phyloP scores from a whole-genome alignment of 495 filamentous ascomycete species.

The Neurospora sp. region DNA sequence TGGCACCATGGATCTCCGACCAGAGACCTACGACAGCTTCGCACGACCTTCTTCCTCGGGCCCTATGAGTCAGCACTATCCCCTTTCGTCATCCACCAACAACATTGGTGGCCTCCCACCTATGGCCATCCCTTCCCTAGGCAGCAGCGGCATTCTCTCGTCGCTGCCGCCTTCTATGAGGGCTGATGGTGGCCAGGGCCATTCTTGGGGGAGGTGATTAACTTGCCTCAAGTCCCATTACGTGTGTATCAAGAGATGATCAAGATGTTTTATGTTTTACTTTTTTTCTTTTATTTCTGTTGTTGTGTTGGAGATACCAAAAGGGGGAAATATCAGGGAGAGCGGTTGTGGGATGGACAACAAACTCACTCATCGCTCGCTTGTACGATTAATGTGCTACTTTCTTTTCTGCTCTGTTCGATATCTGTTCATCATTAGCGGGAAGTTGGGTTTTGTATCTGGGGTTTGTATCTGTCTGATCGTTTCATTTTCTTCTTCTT shows the following conservation, averaged over 20 bases:
- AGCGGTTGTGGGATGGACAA: background rate
- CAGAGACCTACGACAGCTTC: constrained; percentile 28
- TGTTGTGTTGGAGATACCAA: background rate
- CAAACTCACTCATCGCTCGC: background rate
- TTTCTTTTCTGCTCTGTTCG: background rate
- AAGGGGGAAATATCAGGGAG: background rate
- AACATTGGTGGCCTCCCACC: constrained; percentile 26
- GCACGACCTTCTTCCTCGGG: constrained; percentile 13
- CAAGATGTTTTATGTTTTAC: background rate
- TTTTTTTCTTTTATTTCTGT: background rate
- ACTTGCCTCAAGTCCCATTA: background rate
- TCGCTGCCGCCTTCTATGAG: constrained; percentile 29
- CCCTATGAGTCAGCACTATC: constrained; percentile 11
- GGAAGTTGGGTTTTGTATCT: background rate
- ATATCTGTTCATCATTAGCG: background rate
- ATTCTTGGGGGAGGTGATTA: background rate
- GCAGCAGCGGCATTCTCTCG: constrained; percentile 24
- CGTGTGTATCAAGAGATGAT: background rate
- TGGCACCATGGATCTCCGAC: constrained; percentile 34
- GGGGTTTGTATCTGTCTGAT: background rate
- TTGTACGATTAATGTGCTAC: background rate
- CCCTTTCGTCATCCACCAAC: constrained; percentile 1
- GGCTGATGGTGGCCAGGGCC: background rate
- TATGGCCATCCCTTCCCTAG: constrained; percentile 31
- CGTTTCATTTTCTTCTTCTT: background rate